Base-by-base conservation (phyloP, 2,329 filamentous ascomycete species). In the Arthrobotrys conoides region DNA sequence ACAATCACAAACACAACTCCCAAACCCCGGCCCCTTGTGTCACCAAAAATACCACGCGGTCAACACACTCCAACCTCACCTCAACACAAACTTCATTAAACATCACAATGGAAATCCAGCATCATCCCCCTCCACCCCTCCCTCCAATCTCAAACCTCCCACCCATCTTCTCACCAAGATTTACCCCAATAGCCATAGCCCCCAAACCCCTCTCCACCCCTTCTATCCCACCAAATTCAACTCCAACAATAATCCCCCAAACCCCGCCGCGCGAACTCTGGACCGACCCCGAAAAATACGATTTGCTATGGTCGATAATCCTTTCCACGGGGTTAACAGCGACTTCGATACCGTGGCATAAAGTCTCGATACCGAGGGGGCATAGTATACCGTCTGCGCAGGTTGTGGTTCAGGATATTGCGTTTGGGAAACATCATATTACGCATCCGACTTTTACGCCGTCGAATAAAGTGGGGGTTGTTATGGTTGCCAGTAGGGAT, bases 391-490 rank as follows among this genome's bases (percentile, higher is more conserved):
- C 30, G 9, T 71, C 66, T 9, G 73, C 73, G 10, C 61, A 55
- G 30, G 30, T 78, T 10, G 53, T 78, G 0, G 2, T 78, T 33
- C 61, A 78, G 49, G 73, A 78, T 55, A 78, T 78, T 20, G 73
- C 73, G 1, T 22, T 68, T 1, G 73, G 73, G 18, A 78, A 71
- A 53, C 73, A 78, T 22, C 73, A 71, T 36, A 71, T 78, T 41
- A 78, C 63, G 0, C 73, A 78, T 57, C 73, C 73, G 30, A 78
- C 67, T 5, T 78, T 78, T 27, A 78, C 73, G 18, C 73, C 73
- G 20, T 71, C 67, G 22, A 78, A 78, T 41, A 49, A 22, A 20
- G 46, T 33, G 6, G 57, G 38, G 1, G 30, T 36, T 20, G 5
- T 67, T 16, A 48, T 30, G 30, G 14, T 38, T 8, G 55, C 9